Evolutionary conservation across 345 rosid species (phyloP).

Genomic region (Pugionium cornutum): DNA sequence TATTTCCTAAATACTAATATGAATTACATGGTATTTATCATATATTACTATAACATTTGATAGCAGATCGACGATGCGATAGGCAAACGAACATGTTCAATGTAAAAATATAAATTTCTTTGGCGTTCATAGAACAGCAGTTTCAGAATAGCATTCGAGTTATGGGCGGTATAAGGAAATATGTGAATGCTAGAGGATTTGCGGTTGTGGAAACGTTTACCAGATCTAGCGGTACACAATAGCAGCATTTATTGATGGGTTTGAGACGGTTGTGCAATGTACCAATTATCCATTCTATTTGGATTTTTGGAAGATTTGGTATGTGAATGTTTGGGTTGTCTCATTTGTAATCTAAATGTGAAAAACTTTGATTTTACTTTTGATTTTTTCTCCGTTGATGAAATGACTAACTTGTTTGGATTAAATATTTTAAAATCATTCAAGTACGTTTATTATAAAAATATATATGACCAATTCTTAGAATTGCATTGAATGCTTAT

Average conservation of each 20-base stretch:
- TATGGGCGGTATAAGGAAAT: conserved; percentile 91
- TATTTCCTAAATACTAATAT: too few species aligned
- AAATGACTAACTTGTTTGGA: too few species aligned
- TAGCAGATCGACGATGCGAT: too few species aligned
- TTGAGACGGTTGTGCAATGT: conserved; percentile 65
- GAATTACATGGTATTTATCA: too few species aligned
- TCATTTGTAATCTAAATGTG: conserved; percentile 26
- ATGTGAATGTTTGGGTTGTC: conserved; percentile 33
- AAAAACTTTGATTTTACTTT: not conserved
- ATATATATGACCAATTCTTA: too few species aligned
- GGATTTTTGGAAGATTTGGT: conserved; percentile 32
- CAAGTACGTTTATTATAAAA: too few species aligned
- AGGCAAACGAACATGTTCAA: too few species aligned
- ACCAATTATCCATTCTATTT: conserved; percentile 38
- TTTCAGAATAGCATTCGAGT: conserved; percentile 76
- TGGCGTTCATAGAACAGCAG: conserved; percentile 70
- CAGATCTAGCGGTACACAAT: conserved; percentile 45
- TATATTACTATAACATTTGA: too few species aligned
- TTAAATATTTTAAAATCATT: too few species aligned
- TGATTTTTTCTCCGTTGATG: too few species aligned
- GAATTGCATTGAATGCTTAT: too few species aligned
- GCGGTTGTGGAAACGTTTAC: conserved; percentile 71
- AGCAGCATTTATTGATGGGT: conserved; percentile 56
- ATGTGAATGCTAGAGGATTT: conserved; percentile 69
- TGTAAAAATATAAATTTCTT: conserved; percentile 55